Percentiles rank a stretch among this genome's conserved stretches.
Conservation (phyloP, 2,329 filamentous ascomycete genomes). For the Calonectria henricotiae region DNA sequence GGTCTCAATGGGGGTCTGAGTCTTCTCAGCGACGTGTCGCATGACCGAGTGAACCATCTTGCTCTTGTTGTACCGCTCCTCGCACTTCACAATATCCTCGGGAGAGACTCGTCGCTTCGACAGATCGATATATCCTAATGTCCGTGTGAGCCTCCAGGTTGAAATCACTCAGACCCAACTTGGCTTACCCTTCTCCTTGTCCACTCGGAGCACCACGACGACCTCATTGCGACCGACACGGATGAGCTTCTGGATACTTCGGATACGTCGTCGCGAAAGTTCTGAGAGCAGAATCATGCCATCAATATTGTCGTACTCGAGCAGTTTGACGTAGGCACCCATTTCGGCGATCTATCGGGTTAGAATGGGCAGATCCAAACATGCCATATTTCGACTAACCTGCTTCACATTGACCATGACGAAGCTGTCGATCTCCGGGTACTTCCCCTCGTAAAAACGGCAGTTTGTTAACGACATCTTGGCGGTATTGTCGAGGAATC, state of each 20-base stretch:
- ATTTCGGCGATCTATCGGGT: conserved; percentile 91
- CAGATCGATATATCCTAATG: conserved; percentile 89
- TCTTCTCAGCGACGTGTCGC: conserved; percentile 99
- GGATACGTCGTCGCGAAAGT: conserved; percentile 96
- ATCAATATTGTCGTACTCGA: conserved; percentile 99
- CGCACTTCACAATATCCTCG: conserved; percentile 98
- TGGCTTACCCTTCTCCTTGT: conserved; percentile 93
- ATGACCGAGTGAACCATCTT: conserved; percentile 99
- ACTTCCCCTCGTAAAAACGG: conserved; percentile 98
- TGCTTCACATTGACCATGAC: conserved; percentile 99
- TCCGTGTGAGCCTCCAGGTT: conserved; percentile 49
- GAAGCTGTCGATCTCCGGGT: conserved; percentile 95
- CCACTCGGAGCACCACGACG: conserved; percentile 97
- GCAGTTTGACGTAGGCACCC: conserved; percentile 99
- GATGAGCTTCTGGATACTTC: conserved; percentile 99
- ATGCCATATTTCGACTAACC: conserved; percentile 66
- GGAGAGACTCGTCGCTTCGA: conserved; percentile 98
- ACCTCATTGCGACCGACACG: conserved; percentile 98
- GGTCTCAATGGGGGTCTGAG: conserved; percentile 91
- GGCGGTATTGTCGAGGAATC: conserved; percentile 63
- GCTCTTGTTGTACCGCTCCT: conserved; percentile 99
- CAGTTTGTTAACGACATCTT: conserved; percentile 96
- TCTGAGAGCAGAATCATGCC: conserved; percentile 99
- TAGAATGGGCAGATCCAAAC: conserved; percentile 41
- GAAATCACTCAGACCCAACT: conserved; percentile 35